A percentile compares a stretch with the other conserved stretches of the same genome.
Conservation (phyloP, 2,329 filamentous ascomycete species). For the Ascochyta fabae region DNA sequence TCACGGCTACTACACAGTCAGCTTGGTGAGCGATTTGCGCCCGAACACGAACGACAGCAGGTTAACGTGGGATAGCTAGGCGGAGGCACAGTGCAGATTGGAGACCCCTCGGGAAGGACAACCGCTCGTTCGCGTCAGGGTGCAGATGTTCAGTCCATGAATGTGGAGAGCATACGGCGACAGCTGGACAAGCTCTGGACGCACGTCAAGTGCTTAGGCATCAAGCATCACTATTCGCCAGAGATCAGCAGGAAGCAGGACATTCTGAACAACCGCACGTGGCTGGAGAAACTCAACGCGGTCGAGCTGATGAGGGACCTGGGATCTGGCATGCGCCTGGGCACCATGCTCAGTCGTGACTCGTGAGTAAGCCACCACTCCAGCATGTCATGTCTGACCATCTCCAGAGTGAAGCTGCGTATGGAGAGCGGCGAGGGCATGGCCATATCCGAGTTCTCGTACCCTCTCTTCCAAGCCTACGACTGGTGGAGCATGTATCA, state of each 20-base stretch:
- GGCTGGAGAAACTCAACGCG: slow-evolving; percentile 76
- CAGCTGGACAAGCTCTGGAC: slow-evolving; percentile 76
- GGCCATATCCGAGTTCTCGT: slow-evolving; percentile 91
- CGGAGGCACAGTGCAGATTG: slow-evolving; percentile 77
- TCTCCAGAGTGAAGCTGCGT: slow-evolving; percentile 74
- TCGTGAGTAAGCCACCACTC: slow-evolving; percentile 65
- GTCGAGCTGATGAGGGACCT: slow-evolving; percentile 77
- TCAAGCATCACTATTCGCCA: slow-evolving; percentile 68
- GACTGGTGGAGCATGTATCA: slow-evolving; percentile 93
- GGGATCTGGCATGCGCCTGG: slow-evolving; percentile 76
- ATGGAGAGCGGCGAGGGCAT: slow-evolving; percentile 88
- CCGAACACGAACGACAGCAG: slow-evolving; percentile 8
- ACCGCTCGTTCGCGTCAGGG: slow-evolving; percentile 64
- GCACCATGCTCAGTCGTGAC: slow-evolving; percentile 86
- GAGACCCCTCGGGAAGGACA: slow-evolving; percentile 77
- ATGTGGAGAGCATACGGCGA: slow-evolving; percentile 71
- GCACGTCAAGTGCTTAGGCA: slow-evolving; percentile 72
- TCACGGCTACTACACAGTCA: slow-evolving; percentile 72
- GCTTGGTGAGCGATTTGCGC: slow-evolving; percentile 56
- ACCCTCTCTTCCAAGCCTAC: slow-evolving; percentile 93
- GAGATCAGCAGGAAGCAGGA: slow-evolving; percentile 71
- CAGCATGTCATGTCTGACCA: slow-evolving; percentile 20
- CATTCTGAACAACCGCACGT: slow-evolving; percentile 81
- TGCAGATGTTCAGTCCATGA: slow-evolving; percentile 63
- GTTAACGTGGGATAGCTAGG: slow-evolving; percentile 59